Conservation (phyloP, 331 rosid genomes). For the Cucumis variabilis region DNA sequence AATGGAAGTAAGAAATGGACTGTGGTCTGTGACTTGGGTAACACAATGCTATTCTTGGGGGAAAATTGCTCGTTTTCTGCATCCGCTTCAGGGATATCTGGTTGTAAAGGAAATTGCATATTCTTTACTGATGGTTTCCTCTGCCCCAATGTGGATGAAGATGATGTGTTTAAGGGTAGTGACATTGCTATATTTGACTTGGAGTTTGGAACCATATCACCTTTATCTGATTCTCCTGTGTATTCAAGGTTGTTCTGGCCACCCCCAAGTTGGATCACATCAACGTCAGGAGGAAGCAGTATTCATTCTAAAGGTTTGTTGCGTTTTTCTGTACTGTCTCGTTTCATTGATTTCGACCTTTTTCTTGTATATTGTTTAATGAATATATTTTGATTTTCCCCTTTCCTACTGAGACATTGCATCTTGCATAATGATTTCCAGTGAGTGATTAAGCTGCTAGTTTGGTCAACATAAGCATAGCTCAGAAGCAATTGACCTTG, state of each 20-base stretch:
- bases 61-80: slow-evolving; percentile 77
- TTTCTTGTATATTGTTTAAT: neutral
- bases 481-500: neutral
- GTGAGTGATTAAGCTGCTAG: neutral
- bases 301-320: slow-evolving; percentile 18
- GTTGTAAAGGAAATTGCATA: slow-evolving; percentile 63
- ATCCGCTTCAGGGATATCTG: slow-evolving; percentile 47
- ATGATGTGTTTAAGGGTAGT: slow-evolving; percentile 46
- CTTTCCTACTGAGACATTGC: neutral
- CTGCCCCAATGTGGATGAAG: slow-evolving; percentile 28
- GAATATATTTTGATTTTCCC: neutral
- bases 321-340: neutral
- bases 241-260: slow-evolving; percentile 74
- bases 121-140: slow-evolving; percentile 60
- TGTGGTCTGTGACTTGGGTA: slow-evolving; percentile 56
- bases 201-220: slow-evolving; percentile 50
- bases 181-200: slow-evolving; percentile 58
- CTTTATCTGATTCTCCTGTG: slow-evolving; percentile 50
- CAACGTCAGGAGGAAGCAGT: slow-evolving; percentile 44
- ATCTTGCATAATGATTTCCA: neutral
- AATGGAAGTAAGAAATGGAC: slow-evolving; percentile 60
- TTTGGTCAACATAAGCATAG: neutral
- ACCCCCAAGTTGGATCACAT: slow-evolving; percentile 64
- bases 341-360: neutral
- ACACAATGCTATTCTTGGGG: slow-evolving; percentile 68